Evolutionary conservation across 176 grass and related monocot species (phyloP).

Genomic region (Cymbopogon citratus): DNA sequence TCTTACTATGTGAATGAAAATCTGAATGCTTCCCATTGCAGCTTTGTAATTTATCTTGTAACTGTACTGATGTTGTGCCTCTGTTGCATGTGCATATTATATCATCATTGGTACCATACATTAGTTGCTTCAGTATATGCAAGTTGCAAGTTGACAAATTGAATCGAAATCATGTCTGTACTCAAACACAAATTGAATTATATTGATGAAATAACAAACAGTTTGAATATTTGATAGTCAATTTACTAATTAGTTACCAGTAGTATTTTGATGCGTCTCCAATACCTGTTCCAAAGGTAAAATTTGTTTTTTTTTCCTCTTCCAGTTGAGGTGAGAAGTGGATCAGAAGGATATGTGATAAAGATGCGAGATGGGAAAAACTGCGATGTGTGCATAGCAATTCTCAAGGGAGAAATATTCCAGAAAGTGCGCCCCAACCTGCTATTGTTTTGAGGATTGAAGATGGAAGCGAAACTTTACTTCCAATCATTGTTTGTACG

Average conservation of each 20-base stretch:
- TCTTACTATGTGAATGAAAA: neutral
- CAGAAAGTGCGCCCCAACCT: slow-evolving; percentile 78
- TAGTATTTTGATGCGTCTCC: neutral
- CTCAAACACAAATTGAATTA: neutral
- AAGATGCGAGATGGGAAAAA: slow-evolving; percentile 84
- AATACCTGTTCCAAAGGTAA: neutral
- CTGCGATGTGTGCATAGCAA: slow-evolving; percentile 73
- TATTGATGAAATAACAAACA: neutral
- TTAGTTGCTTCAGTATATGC: neutral
- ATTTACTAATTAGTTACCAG: neutral
- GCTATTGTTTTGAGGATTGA: slow-evolving; percentile 92
- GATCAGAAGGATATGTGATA: slow-evolving; percentile 80
- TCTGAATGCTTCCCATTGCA: neutral
- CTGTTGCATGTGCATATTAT: neutral
- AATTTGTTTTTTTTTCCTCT: slow-evolving; percentile 14
- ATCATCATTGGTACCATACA: neutral
- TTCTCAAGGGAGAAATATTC: slow-evolving; percentile 65
- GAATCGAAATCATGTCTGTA: neutral
- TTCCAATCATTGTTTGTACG: slow-evolving; percentile 97
- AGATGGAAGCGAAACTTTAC: slow-evolving; percentile 86
- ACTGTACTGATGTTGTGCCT: neutral
- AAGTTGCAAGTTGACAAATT: neutral
- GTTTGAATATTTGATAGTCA: neutral
- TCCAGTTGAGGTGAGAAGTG: slow-evolving; percentile 84
- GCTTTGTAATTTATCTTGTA: neutral